Evolutionary conservation across 768 basidiomycete genomes (phyloP), one percentile per base, ranked within the genome.

Genomic region (Steccherinum ochraceum): DNA sequence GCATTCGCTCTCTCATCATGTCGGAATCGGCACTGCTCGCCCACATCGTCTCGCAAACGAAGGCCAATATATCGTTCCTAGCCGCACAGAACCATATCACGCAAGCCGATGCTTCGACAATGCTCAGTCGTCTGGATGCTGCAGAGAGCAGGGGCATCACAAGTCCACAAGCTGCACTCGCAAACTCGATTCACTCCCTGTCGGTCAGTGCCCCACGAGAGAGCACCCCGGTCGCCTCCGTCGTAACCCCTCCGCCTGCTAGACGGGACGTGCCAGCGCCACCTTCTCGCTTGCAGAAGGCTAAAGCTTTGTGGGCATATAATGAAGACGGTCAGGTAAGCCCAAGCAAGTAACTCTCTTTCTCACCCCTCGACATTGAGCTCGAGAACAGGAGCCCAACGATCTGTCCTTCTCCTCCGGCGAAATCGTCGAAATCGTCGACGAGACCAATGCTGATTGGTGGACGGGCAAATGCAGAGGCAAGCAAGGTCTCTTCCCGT

Each of bases 371-470:
- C 50, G 52, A 39, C n/a, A 39, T 39, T 39, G 35, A 39, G 11
- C 35, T 11, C n/a, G 35, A 11, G 35, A 24, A 11, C 61, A 92
- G 86, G 86, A 90, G 58, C 71, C 76, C 12, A 80, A 84, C n/a
- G 92, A 95, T 62, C 73, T 95, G 5, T 78, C 82, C 1, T 93
- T 95, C 74, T 64, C 70, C 23, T 65, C 77, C 0, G 92, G 89
- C 3, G 92, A 93, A 60, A 71, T 81, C 42, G 78, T 95, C 52
- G 86, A 89, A 51, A 75, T 95, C 51, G 64, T 88, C 40, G 79
- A 84, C 52, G 88, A 93, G 62, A 86, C 81, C 42, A 91, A 93
- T 52, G 72, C 72, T 2, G 92, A 93, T 64, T 93, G 92, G 92
- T 95, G 89, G 90, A 79, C 76, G 5, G 91, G 92, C 23, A 73